Percentiles rank a stretch among this genome's conserved stretches.
These are phyloP conservation scores for Zygosaccharomyces gambellarensis DNA, from an alignment of 805 yeast species.

Conservation along the genomic window DNA sequence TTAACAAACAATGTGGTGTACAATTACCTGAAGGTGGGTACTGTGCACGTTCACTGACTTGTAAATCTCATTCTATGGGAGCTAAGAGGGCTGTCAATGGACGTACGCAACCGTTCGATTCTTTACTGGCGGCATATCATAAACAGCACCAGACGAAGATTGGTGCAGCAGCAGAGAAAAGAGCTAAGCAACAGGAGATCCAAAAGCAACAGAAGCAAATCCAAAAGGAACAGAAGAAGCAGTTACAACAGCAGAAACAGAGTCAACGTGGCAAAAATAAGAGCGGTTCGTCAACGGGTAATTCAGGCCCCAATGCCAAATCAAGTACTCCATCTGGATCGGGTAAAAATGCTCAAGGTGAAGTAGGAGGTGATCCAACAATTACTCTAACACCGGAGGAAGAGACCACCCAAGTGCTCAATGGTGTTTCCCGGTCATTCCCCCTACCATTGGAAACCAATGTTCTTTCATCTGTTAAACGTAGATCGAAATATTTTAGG, in stretches of 20 bases:
- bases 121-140: slow-evolving; percentile 81
- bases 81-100: slow-evolving; percentile 95
- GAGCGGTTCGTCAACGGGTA: slow-evolving; percentile 8
- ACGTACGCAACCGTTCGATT: slow-evolving; percentile 88
- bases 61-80: slow-evolving; percentile 98
- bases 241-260: slow-evolving; percentile 34
- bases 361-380: slow-evolving; percentile 7
- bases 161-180: slow-evolving; percentile 75
- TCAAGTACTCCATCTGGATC: slow-evolving; percentile 3
- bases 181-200: slow-evolving; percentile 59
- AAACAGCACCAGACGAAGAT: slow-evolving; percentile 86
- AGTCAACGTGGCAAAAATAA: slow-evolving; percentile 24
- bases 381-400: slow-evolving; percentile 74
- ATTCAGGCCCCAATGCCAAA: slow-evolving; percentile 3
- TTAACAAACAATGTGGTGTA: slow-evolving; percentile 94
- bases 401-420: slow-evolving; percentile 85
- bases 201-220: slow-evolving; percentile 28
- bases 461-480: slow-evolving; percentile 61
- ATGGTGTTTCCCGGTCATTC: slow-evolving; percentile 75
- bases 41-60: slow-evolving; percentile 92
- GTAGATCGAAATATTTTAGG: slow-evolving; percentile 69
- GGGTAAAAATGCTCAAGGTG: slow-evolving; percentile 6
- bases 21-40: slow-evolving; percentile 89
- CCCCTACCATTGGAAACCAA: slow-evolving; percentile 82
- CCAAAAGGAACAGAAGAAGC: slow-evolving; percentile 28